These are phyloP conservation scores for Xylaria sp. DNA, from an alignment of 2,329 filamentous ascomycete genomes.

Conservation along the genomic window DNA sequence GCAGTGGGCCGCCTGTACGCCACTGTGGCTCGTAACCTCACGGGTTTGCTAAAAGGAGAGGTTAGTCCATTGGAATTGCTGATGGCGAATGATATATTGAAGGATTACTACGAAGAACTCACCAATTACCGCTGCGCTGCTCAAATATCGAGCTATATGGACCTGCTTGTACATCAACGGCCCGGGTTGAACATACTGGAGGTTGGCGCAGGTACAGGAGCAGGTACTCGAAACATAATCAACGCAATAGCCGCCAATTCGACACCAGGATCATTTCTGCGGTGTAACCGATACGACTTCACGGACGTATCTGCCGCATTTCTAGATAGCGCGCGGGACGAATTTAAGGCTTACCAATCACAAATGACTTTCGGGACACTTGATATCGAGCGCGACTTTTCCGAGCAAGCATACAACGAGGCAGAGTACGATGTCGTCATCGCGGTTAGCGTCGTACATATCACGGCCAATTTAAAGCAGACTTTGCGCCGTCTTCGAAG, in stretches of 20 bases:
- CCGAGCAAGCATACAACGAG: conserved; percentile 26
- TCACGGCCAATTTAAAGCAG: conserved; percentile 23
- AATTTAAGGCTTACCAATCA: conserved; percentile 9
- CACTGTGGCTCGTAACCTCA: no score
- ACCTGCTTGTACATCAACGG: conserved; percentile 33
- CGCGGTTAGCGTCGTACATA: conserved; percentile 37
- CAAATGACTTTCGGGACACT: conserved; percentile 35
- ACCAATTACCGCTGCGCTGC: background rate
- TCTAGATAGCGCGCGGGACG: conserved; percentile 11
- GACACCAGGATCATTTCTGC: background rate
- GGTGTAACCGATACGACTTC: conserved; percentile 38
- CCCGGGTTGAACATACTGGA: conserved; percentile 38
- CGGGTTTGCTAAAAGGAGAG: background rate
- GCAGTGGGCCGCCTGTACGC: no score
- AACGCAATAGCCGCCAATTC: conserved; percentile 14
- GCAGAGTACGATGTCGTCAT: conserved; percentile 36
- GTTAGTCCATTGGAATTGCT: background rate
- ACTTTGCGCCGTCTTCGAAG: conserved; percentile 29
- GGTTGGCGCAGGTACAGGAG: conserved; percentile 36
- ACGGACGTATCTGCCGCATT: conserved; percentile 37
- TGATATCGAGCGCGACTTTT: conserved; percentile 40
- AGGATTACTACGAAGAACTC: background rate
- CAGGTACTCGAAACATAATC: conserved; percentile 23
- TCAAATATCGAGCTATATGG: conserved; percentile 30
- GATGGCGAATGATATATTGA: background rate